Base-by-base conservation (phyloP, 2,329 filamentous ascomycete species). In the Penicillium capsulatum region DNA sequence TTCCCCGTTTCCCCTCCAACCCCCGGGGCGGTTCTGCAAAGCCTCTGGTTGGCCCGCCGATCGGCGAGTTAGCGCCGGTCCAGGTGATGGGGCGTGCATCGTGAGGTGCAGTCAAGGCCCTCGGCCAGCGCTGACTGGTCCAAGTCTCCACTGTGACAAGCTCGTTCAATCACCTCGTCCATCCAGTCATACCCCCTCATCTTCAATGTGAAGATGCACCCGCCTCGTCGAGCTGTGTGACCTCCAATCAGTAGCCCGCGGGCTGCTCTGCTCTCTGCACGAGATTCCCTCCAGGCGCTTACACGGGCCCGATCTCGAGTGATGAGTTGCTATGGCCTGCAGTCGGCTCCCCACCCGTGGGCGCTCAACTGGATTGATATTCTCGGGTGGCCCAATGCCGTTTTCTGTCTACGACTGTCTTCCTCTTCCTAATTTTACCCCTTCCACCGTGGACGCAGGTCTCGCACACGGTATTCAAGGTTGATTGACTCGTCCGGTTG, bases 71-170 rank as follows among this genome's bases (percentile, higher is more conserved):
- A 54, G 58, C 56, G 59, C 59, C 54, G 53, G 54, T 40, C 38
- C 40, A 47, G 44, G 47, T 48, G 48, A 50, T 33, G 36, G 45
- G 50, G 47, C 50, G 41, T 50, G 47, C 47, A 45, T 51, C 36
- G 42, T 38, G 36, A 46, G 44, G 34, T 36, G 39, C 20, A 33
- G 5, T 40, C 22, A 33, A 30, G 40, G 24, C 20, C 34, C 2
- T 30, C 26, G 35, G 13, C 19, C 31, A 43, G 41, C 46, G 54
- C 34, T 50, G 7, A 53, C 48, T 52, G 50, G 52, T 36, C 38
- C n/a, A 29, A 22, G 9, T 22, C 52, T 51, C 58, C 59, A 55
- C 58, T 59, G 60, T 63, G 60, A 63, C 54, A 58, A 59, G 52
- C 51, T 55, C 50, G 57, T 45, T 50, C 45, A 43, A 51, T 49